Evolutionary conservation across 352 stramenopile species (phyloP).

Genomic region (Pythium plurisporium): DNA sequence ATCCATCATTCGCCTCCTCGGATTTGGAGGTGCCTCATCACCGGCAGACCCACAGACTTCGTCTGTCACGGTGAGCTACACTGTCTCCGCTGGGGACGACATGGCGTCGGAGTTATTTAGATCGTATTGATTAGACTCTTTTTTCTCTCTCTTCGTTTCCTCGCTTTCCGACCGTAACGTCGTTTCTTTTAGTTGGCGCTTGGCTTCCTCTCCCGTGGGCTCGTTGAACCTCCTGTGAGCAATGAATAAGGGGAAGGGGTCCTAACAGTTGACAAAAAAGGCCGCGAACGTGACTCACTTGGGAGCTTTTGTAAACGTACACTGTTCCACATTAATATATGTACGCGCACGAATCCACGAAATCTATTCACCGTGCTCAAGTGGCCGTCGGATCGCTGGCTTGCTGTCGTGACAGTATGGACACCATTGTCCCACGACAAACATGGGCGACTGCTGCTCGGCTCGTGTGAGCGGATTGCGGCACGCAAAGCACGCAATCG

Average conservation of each 20-base stretch:
- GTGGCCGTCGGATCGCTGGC: slow-evolving; percentile 31
- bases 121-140: no score
- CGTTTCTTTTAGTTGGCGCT: no score
- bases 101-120: no score
- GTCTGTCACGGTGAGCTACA: no score
- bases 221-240: slow-evolving; percentile 5
- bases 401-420: slow-evolving; percentile 56
- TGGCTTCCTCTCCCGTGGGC: no score
- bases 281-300: background rate
- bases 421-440: slow-evolving; percentile 37
- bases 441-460: slow-evolving; percentile 44
- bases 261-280: slow-evolving; percentile 12
- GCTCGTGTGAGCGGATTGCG: slow-evolving; percentile 48
- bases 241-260: slow-evolving; percentile 12
- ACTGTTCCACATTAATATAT: slow-evolving; percentile 1
- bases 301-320: background rate
- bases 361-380: slow-evolving; percentile 15
- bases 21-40: no score
- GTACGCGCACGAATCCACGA: background rate
- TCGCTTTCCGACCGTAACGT: no score
- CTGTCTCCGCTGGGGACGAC: no score
- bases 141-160: no score
- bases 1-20: no score
- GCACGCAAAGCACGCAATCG: slow-evolving; percentile 50
- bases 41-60: no score